Base-by-base conservation (phyloP, 176 grass and related monocot species). In the Carex parvula region DNA sequence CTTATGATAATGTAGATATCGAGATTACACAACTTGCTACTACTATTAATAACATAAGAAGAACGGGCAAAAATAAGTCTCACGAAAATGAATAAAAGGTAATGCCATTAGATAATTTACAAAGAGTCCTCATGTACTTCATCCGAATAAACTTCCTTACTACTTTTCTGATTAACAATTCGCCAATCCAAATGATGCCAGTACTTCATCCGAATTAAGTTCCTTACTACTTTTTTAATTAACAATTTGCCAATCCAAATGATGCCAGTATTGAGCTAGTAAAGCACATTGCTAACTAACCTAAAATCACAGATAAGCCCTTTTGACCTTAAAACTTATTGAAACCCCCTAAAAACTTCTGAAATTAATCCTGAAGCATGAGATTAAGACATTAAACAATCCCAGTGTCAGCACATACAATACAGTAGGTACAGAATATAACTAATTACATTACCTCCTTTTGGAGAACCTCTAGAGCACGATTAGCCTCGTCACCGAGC, bases 401-500 rank as follows among this genome's bases (percentile, higher is more conserved):
- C 35, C 66, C 2, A 2, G 11, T 3, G 50, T 14, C 53, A 55
- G 53, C 15, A 56, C 8, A 12, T 15, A 56, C 17, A 59, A 17
- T 16, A 57, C 16, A 59, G 17, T 59, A 59, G 57, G 57, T 60
- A 4, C 17, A 1, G 18, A 17, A 6, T 17, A 70, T 41, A 41
- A 41, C 15, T 82, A 32, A 82, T 64, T 64, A 13, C 1, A 17
- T 35, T 83, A 83, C 81, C 85, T 94, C 95, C 80, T 98, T 98
- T 83, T 98, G 95, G 39, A 94, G 88, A 60, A 98, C 89, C 84
- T 94, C 95, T 63, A 98, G 87, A 69, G 95, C 95, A 68, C 86
- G 88, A 83, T 98, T 91, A 6, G 95, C 95, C 83, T 98, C 95
- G 67, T 93, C 91, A 39, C 93, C 95, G 79, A 98, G 90, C 85